Base-by-base conservation (phyloP, 164 flowering plant species). In the Macadamia tetraphylla region DNA sequence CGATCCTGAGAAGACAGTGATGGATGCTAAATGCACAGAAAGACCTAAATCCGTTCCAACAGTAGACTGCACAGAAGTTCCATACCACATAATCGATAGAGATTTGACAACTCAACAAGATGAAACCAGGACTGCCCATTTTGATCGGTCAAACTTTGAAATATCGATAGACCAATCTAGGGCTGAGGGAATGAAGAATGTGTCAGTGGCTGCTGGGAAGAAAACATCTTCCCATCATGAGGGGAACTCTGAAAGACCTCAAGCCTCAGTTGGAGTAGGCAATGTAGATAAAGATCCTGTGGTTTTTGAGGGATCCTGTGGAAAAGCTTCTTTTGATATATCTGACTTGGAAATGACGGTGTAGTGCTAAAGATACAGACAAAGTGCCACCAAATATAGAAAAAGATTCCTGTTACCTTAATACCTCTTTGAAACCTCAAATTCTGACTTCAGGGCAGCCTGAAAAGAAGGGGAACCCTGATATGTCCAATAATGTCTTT, bases 111-210 rank as follows among this genome's bases (percentile, higher is more conserved):
- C 35, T 30, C 58, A 18, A 57, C 52, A 55, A 66, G 77, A 35
- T 65, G 76, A 74, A 60, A 56, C 56, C 30, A 51, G 72, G 62
- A 60, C 57, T 35, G 13, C 58, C 65, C 49, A 65, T 9, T 67
- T 73, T 68, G 82, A 77, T 56, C 71, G 75, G 67, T 80, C 78
- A 23, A 30, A 57, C 29, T 69, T 78, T n/a, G 79, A 80, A 75
- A 71, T 60, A 67, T 29, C 2, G 18, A 31, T 10, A 7, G 57
- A 48, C 13, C 66, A 48, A 56, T 53, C 73, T 52, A 49, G 56
- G 58, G 68, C 44, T 61, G 65, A 63, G 56, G 56, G 11, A 62
- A 23, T 10, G 6, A 60, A 60, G 3, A 53, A 57, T 30, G 58
- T 23, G 10, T 35, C 52, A 32, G 46, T 30, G 15, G 35, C 23